Conservation (phyloP, 2,329 filamentous ascomycete genomes). For the Celoporthe dispersa region DNA sequence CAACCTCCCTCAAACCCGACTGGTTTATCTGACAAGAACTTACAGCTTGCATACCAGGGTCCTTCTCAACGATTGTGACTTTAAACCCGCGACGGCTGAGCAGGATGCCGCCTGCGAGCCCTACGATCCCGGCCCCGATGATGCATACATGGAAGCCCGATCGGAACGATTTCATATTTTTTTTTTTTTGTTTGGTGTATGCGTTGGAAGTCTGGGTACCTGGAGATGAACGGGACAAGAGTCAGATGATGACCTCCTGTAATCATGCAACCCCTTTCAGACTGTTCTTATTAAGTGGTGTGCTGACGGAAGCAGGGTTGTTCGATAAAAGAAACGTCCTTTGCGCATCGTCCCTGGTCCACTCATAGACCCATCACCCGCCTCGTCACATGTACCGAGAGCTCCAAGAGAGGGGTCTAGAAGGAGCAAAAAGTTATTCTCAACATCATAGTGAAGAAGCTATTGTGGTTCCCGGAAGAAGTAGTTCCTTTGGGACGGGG, state of each 20-base stretch:
- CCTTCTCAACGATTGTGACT: constrained; percentile 32
- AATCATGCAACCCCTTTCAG: background rate
- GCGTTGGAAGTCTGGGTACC: background rate
- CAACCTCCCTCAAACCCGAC: background rate
- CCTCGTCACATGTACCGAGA: background rate
- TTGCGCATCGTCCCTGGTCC: background rate
- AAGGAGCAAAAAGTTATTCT: too few relatives aligned
- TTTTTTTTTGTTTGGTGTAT: background rate
- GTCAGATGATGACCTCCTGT: background rate
- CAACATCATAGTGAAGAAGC: too few relatives aligned
- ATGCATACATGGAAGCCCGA: constrained; percentile 30
- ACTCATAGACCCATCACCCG: background rate
- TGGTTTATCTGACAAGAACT: background rate
- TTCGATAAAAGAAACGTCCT: background rate
- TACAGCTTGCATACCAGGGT: constrained; percentile 30
- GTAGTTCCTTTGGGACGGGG: too few relatives aligned
- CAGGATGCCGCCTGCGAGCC: constrained; percentile 31
- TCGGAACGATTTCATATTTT: background rate
- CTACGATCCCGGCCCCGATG: constrained; percentile 32
- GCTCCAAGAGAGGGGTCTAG: too few relatives aligned
- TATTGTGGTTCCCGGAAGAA: too few relatives aligned
- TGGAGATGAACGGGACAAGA: background rate
- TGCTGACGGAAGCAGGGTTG: background rate
- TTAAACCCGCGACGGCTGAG: constrained; percentile 32
- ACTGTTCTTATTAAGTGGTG: background rate